Base-by-base conservation (phyloP, 768 basidiomycete species). In the Tricholoma furcatifolium region DNA sequence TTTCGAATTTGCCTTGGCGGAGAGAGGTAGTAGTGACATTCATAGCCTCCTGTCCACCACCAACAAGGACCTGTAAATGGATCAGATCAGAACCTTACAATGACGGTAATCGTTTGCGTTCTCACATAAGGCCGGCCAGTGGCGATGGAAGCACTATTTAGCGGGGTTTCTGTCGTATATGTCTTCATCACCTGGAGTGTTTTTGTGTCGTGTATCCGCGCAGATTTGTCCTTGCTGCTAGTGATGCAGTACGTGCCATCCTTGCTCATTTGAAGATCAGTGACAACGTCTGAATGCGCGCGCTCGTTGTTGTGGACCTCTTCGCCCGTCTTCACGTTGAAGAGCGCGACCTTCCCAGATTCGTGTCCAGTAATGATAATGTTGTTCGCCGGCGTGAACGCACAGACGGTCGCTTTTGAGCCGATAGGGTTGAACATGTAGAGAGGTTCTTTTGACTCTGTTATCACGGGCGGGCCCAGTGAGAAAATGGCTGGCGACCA, bases 21-120 rank as follows among this genome's bases (percentile, higher is more conserved):
- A 84, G 64, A 2, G 93, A 93, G 1, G 96, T 98, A 7, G 93
- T 98, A 12, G 97, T 98, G 46, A 98, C 97, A 63, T 76, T 85
- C 93, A 93, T 96, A 4, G 97, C 97, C 67, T 97, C 96, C 71
- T 98, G 97, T 39, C 97, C 97, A 69, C 97, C 96, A 40, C 97
- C 97, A 20, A 97, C 77, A 30, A 98, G 81, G 39, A 95, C 80
- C 91, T 93, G 51, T 7, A 23, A 34, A 15, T 14, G 12, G 17
- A 2, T 4, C 20, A 32, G 32, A 30, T 50, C 20, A 50, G 39
- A 10, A 43, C 30, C 38, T 31, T 38, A 50, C 35, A 50, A 47
- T 9, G 2, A 23, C 17, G 14, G 20, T 43, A 14, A 45, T 39
- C 14, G 11, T 21, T 17, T 12, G 9, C 11, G 23, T 42, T 6